Evolutionary conservation across 768 basidiomycete species (phyloP).

Genomic region (Trametes cinnabarina): DNA sequence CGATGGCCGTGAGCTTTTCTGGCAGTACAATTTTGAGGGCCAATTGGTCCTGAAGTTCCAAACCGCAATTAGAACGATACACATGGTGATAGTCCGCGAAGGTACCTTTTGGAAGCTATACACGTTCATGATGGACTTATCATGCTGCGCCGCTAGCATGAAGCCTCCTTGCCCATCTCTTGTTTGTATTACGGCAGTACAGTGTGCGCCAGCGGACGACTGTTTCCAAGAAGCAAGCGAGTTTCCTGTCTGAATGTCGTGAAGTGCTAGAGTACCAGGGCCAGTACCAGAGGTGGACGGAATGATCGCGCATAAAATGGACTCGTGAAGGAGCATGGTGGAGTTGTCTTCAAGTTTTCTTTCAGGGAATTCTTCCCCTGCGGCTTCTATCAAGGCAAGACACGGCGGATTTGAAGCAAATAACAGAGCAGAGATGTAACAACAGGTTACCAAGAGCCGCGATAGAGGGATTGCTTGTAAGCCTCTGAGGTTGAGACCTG

Average conservation of each 20-base stretch:
- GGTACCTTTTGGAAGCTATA: slow-evolving; percentile 92
- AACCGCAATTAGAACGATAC: neutral
- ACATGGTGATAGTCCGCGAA: neutral
- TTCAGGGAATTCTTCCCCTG: no score
- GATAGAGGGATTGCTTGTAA: no score
- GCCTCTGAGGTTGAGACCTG: no score
- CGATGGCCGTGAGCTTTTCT: slow-evolving; percentile 82
- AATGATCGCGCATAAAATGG: slow-evolving; percentile 60
- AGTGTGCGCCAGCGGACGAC: slow-evolving; percentile 61
- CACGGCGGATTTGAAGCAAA: no score
- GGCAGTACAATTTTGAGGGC: slow-evolving; percentile 83
- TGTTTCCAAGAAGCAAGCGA: slow-evolving; percentile 88
- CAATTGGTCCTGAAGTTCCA: slow-evolving; percentile 73
- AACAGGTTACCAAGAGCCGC: no score
- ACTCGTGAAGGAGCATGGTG: slow-evolving; percentile 65
- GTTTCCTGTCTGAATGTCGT: slow-evolving; percentile 78
- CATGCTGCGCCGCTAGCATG: slow-evolving; percentile 80
- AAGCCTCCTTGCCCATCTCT: slow-evolving; percentile 76
- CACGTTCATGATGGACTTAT: slow-evolving; percentile 85
- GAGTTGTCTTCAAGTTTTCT: neutral
- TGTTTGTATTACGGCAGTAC: slow-evolving; percentile 67
- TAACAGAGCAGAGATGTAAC: no score
- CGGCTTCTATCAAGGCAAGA: no score
- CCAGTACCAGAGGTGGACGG: slow-evolving; percentile 47
- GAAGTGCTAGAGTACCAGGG: slow-evolving; percentile 66